Percentiles rank a stretch among this genome's conserved stretches.
These are phyloP conservation scores for Dendryphion nanum DNA, from an alignment of 2,329 filamentous ascomycete species.

Conservation along the genomic window DNA sequence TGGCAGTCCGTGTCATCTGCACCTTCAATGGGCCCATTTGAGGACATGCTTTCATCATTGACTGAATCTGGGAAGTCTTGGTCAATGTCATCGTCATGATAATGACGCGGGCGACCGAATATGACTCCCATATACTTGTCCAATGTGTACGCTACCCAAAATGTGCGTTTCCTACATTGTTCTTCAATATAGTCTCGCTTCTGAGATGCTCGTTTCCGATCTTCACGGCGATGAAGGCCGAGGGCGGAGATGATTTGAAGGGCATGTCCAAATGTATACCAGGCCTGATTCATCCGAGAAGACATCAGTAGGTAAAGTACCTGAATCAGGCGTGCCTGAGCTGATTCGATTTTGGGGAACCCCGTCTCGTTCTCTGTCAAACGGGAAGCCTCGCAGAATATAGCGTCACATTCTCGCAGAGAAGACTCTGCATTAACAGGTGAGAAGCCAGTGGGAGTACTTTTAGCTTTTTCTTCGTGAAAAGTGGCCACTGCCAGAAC, in stretches of 20 bases:
- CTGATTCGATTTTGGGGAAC: constrained; percentile 53
- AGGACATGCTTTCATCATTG: constrained; percentile 58
- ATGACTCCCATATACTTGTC: constrained; percentile 62
- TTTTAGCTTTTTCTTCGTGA: constrained; percentile 42
- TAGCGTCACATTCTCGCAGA: constrained; percentile 35
- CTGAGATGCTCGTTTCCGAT: constrained; percentile 22
- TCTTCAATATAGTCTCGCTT: constrained; percentile 44
- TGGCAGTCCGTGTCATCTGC: constrained; percentile 46
- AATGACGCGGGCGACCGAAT: constrained; percentile 57
- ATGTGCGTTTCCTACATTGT: constrained; percentile 57
- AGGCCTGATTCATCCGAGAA: constrained; percentile 58
- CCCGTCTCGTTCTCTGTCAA: constrained; percentile 50
- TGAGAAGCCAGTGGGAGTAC: constrained; percentile 18
- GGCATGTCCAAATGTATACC: constrained; percentile 58
- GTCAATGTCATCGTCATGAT: constrained; percentile 63
- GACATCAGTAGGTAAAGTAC: constrained; percentile 58
- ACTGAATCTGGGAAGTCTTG: constrained; percentile 57
- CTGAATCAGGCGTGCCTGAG: constrained; percentile 56
- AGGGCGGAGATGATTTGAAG: constrained; percentile 51
- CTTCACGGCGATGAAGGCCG: constrained; percentile 40
- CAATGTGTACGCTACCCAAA: constrained; percentile 62
- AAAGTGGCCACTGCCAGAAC: constrained; percentile 49
- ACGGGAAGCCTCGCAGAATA: constrained; percentile 41
- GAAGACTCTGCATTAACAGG: constrained; percentile 23
- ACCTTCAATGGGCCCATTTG: constrained; percentile 29